Evolutionary conservation across 225 moss, liverwort and hornwort genomes (phyloP), one percentile per base, ranked within the genome.

Genomic region (Physcomitrium patens): DNA sequence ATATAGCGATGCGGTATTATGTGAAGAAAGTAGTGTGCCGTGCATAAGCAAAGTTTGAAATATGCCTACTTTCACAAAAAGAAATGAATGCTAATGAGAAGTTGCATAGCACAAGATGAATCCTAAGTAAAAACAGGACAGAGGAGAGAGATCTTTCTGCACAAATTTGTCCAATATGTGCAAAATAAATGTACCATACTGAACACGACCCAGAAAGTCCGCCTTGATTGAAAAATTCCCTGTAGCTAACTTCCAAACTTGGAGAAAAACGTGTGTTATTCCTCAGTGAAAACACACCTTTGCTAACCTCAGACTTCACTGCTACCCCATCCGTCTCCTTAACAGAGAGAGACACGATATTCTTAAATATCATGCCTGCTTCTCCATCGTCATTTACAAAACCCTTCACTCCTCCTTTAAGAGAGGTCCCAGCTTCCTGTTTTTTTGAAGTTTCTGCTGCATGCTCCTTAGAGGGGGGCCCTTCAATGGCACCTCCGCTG

Each of bases 221-320:
- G 89, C 85, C 89, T 88, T 91, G 88, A 0, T 82, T 89, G 85
- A 74, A 91, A 81, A 85, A 84, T 73, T 85, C 85, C 85, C 85
- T 84, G 86, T 80, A 84, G 86, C 91, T 89, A 89, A 73, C 72
- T 86, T 87, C 89, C 88, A 91, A 89, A 86, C 67, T 65, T 83
- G 75, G 83, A 88, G 75, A 85, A 87, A 88, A 88, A 87, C 88
- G 87, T 65, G 87, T 92, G 85, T 85, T 86, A 92, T 88, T 83
- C 84, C 85, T 94, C 92, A 91, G 89, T 85, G 88, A 91, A 86
- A 91, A 97, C 96, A 94, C 96, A 97, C 96, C 96, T 97, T 97
- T 97, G 94, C 96, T 97, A 97, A 94, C 89, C 94, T 97, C 94
- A 94, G 96, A 97, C 89, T 97, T 94, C 92, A 97, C 87, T 94